Evolutionary conservation across 129 eudicot genomes (phyloP), one percentile per base, ranked within the genome.

Genomic region (Centaurea solstitialis): DNA sequence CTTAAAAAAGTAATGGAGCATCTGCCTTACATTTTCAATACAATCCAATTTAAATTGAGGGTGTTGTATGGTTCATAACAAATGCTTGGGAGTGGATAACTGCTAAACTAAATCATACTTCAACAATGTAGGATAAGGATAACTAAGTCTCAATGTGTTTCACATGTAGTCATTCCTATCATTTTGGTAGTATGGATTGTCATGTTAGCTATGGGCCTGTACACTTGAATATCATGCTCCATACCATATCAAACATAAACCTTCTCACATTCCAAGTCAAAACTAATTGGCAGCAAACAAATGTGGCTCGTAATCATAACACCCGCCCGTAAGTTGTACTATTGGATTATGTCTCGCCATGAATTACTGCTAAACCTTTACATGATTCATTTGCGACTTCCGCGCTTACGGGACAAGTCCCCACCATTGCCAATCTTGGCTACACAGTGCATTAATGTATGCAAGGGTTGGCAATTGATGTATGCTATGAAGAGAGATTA

Each of bases 371-470:
- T 9, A 50, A 50, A 23, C 47, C 47, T 13, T 73, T 43, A 22
- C 23, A 24, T 45, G 62, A 41, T 40, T 28, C 37, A 41, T 59
- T 43, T 43, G 26, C 22, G 26, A 8, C 66, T 45, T 73, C 38
- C 38, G 7, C 4, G 66, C 61, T 13, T 75, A 4, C 9, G 28
- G 45, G 12, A 7, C 72, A 62, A 76, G 10, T 40, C 80, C 72
- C 40, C 73, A 15, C 74, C 64, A 20, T 67, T 66, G 74, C 68
- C 76, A 28, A 78, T 53, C 50, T 15, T 8, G 38, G 70, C 23
- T 28, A 70, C 24, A 20, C 70, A 37, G 45, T 70, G 73, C 65
- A 70, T 7, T 8, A 69, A 33, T 40, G 38, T 10, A 70, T 53
- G 61, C 40, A 78, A 66, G 67, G 37, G 35, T 7, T 24, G 33